These are phyloP conservation scores for Yamadazyma takamatsuzukensis DNA, from an alignment of 805 yeast species.

Conservation along the genomic window DNA sequence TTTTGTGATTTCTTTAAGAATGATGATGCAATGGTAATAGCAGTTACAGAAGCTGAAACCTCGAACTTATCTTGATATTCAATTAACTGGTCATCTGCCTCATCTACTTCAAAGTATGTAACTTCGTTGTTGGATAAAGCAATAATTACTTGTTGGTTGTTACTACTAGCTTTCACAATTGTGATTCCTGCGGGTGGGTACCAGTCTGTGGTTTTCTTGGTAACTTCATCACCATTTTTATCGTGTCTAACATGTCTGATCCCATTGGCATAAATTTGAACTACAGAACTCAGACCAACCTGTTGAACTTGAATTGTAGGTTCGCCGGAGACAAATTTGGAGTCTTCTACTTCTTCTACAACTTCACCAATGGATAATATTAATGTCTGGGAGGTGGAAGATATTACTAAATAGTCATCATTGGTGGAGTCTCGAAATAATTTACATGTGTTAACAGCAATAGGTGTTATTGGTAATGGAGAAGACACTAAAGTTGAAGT, in stretches of 20 bases:
- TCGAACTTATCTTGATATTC: constrained; percentile 67
- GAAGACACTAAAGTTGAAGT: constrained; percentile 66
- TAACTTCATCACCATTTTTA: constrained; percentile 18
- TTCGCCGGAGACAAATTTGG: constrained; percentile 54
- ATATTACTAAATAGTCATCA: constrained; percentile 64
- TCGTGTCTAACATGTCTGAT: constrained; percentile 47
- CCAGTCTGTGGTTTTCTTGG: constrained; percentile 65
- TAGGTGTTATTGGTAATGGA: constrained; percentile 64
- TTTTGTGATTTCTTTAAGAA: constrained; percentile 35
- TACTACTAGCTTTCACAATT: constrained; percentile 57
- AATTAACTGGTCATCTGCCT: constrained; percentile 58
- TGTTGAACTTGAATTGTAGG: constrained; percentile 68
- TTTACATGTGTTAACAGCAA: constrained; percentile 62
- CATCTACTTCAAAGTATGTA: constrained; percentile 78
- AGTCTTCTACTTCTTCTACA: constrained; percentile 69
- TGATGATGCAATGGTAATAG: constrained; percentile 42
- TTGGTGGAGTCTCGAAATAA: constrained; percentile 37
- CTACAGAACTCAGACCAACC: constrained; percentile 57
- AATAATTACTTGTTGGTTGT: constrained; percentile 63
- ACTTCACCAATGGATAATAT: constrained; percentile 76
- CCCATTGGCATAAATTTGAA: constrained; percentile 73
- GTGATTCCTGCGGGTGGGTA: constrained; percentile 73
- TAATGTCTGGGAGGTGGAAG: constrained; percentile 58
- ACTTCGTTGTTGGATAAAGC: constrained; percentile 72
- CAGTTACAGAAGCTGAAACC: constrained; percentile 41